phyloP scores from a whole-genome alignment of 2,329 filamentous ascomycete species.

The Talaromyces sp. region DNA sequence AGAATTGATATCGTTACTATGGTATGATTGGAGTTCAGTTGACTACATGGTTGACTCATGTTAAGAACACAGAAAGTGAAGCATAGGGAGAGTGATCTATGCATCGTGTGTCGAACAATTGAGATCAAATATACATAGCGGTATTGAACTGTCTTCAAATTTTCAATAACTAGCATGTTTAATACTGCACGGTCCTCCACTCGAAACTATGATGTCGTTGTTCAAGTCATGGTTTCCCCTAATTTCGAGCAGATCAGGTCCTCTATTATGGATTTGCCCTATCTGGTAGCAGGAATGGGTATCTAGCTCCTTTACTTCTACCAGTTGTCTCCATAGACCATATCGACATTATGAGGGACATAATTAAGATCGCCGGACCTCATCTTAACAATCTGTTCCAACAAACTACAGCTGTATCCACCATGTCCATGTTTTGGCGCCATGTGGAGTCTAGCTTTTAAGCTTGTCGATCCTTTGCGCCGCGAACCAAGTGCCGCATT shows the following conservation, averaged over 20 bases:
- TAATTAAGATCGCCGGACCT: conserved; percentile 8
- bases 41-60: neutral
- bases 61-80: no score
- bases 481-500: neutral
- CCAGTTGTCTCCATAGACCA: neutral
- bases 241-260: neutral
- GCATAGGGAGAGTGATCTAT: no score
- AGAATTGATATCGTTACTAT: neutral
- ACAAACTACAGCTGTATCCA: neutral
- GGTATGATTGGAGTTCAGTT: neutral
- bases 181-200: neutral
- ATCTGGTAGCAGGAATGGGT: neutral
- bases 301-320: neutral
- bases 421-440: neutral
- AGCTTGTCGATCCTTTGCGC: neutral
- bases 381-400: neutral
- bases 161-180: neutral
- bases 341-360: neutral
- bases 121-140: neutral
- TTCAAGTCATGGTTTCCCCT: neutral
- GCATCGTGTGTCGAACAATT: neutral
- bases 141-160: no score
- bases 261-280: neutral
- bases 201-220: neutral
- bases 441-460: conserved; percentile 6